A percentile compares a stretch with the other conserved stretches of the same genome.
phyloP scores from a whole-genome alignment of 192 early-diverging fungal genomes.

The Rhizophagus clarus region DNA sequence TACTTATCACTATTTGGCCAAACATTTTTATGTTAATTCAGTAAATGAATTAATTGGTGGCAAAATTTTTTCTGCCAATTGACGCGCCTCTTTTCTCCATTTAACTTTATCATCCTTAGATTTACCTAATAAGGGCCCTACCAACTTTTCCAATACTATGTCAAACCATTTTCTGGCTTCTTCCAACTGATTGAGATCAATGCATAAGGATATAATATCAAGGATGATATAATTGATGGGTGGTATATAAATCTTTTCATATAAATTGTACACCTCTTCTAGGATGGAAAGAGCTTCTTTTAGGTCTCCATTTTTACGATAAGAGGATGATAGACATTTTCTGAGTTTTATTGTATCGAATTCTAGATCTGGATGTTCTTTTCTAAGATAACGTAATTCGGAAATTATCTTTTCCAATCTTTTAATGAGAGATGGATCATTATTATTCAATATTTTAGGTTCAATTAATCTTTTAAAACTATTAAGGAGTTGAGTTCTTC shows the following conservation, averaged over 20 bases:
- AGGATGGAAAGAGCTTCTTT: not conserved
- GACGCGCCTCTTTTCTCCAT: not conserved
- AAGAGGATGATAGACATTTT: not conserved
- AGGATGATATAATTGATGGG: too few relatives aligned
- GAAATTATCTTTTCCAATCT: not conserved
- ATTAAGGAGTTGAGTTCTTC: not conserved
- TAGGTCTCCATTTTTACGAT: not conserved
- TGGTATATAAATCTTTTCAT: not conserved
- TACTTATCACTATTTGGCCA: too few relatives aligned
- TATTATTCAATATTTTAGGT: too few relatives aligned
- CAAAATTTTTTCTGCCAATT: not conserved
- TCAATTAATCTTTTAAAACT: not conserved
- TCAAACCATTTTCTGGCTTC: not conserved
- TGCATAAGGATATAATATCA: not conserved
- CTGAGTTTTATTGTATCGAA: not conserved
- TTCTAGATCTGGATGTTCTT: conserved; percentile 3
- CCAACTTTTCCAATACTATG: not conserved
- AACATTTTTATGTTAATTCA: too few relatives aligned
- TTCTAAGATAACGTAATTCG: not conserved
- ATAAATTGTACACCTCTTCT: not conserved
- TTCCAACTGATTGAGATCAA: not conserved
- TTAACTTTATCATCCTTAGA: not conserved
- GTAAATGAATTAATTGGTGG: too few relatives aligned
- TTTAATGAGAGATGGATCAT: not conserved
- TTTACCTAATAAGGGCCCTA: not conserved